These are phyloP conservation scores for Amanita pallidorosea DNA, from an alignment of 768 basidiomycete genomes.

Conservation along the genomic window DNA sequence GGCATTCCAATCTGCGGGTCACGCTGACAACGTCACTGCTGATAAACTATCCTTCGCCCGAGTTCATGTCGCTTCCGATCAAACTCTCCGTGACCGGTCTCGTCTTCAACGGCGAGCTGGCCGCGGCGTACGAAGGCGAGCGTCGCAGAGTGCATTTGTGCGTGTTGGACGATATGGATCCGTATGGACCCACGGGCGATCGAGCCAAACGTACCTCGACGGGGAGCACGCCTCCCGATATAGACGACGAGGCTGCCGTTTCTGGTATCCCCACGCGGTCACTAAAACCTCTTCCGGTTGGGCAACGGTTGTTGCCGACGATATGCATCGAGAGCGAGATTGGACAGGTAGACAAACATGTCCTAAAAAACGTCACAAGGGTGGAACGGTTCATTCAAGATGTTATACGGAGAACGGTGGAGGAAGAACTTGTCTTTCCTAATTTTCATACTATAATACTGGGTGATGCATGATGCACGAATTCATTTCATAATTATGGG, in stretches of 20 bases:
- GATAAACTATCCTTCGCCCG: slow-evolving; percentile 93
- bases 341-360: slow-evolving; percentile 91
- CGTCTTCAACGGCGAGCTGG: slow-evolving; percentile 77
- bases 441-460: slow-evolving; percentile 81
- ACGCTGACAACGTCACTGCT: slow-evolving; percentile 86
- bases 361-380: slow-evolving; percentile 89
- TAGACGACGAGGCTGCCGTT: slow-evolving; percentile 43
- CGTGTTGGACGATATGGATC: slow-evolving; percentile 80
- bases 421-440: slow-evolving; percentile 93
- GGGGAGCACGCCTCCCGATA: slow-evolving; percentile 47
- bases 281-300: slow-evolving; percentile 65
- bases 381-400: slow-evolving; percentile 95
- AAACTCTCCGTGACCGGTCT: slow-evolving; percentile 87
- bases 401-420: slow-evolving; percentile 87
- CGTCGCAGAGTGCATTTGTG: slow-evolving; percentile 77
- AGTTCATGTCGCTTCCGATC: slow-evolving; percentile 96
- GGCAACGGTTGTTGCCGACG: slow-evolving; percentile 73
- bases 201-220: slow-evolving; percentile 39
- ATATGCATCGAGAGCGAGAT: slow-evolving; percentile 96
- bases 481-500: too few species aligned
- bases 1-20: slow-evolving; percentile 82
- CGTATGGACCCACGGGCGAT: slow-evolving; percentile 63
- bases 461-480: slow-evolving; percentile 21
- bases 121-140: slow-evolving; percentile 85
- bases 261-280: slow-evolving; percentile 27